Base-by-base conservation (phyloP, 306 rosid genomes). In the Cucumis melo region DNA sequence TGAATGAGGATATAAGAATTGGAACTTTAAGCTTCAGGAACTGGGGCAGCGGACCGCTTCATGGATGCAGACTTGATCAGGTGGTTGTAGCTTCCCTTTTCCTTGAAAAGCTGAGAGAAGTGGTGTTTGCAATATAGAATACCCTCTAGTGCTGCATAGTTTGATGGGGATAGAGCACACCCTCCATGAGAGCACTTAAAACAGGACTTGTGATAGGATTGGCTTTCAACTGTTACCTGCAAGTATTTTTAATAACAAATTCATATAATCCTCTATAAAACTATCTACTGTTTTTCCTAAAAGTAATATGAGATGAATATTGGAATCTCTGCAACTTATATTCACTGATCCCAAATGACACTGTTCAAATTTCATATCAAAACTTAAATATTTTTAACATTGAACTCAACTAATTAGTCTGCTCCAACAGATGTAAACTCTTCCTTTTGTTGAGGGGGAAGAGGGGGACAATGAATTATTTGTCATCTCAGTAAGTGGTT, bases 181-280 rank as follows among this genome's bases (percentile, higher is more conserved):
- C 98, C 97, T 10, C 98, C 98, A 20, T 93, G 96, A 21, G 98
- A 93, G 81, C 98, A 91, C 86, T 94, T 94, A 83, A 93, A 91
- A 80, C 97, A 91, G 56, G 93, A 88, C 81, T 93, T 93, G 81
- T 93, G 98, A 79, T 89, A 94, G 63, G 90, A 79, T 78, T 89
- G 96, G 54, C 92, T 85, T 81, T 93, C 98, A 78, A 93, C 98
- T n/a, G 96, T 91, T 81, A 93, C 98, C 98, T 94, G 79, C 57
- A 86, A 73, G 23, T 29, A 51, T 29, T 73, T 48, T 23, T 48
- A 46, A 48, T 7, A 71, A 12, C 58, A 24, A 1, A 71, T 71
- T 27, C 76, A 24, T 27, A 12, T 24, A 14, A 23, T 23, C 13
- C 38, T 70, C 75, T 12, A 51, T 16, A 16, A 51, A 46, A 46